phyloP scores from a whole-genome alignment of 805 yeast species.

The Yamadazyma akitaensis region DNA sequence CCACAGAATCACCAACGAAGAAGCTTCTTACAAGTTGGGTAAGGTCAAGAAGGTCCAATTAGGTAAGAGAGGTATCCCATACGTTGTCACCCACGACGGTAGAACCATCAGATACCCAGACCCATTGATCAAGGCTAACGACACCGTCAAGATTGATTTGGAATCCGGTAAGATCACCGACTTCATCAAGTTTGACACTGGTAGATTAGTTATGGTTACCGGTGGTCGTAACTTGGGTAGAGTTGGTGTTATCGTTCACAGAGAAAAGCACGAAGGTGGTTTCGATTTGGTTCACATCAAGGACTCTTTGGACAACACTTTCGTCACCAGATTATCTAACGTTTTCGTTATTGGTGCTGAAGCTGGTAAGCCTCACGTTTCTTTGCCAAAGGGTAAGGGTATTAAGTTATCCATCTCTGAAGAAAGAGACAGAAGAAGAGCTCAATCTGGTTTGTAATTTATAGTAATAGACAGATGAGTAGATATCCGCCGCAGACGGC shows the following conservation, averaged over 20 bases:
- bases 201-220: slow-evolving; percentile 41
- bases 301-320: slow-evolving; percentile 40
- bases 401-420: slow-evolving; percentile 40
- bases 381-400: slow-evolving; percentile 46
- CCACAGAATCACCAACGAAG: slow-evolving; percentile 99
- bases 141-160: slow-evolving; percentile 95
- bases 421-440: slow-evolving; percentile 46
- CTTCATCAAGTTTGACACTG: slow-evolving; percentile 38
- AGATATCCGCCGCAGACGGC: too few species aligned
- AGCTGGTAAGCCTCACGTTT: slow-evolving; percentile 39
- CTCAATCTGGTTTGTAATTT: slow-evolving; percentile 25
- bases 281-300: slow-evolving; percentile 42
- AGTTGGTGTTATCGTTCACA: slow-evolving; percentile 42
- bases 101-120: slow-evolving; percentile 99
- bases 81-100: slow-evolving; percentile 99
- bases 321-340: slow-evolving; percentile 42
- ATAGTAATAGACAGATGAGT: neutral
- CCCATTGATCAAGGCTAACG: slow-evolving; percentile 94
- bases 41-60: slow-evolving; percentile 97
- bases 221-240: slow-evolving; percentile 45
- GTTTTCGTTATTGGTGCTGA: slow-evolving; percentile 41
- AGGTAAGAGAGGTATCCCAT: slow-evolving; percentile 98
- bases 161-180: slow-evolving; percentile 88
- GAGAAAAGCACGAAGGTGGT: slow-evolving; percentile 44
- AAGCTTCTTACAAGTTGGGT: slow-evolving; percentile 96